Base-by-base conservation (phyloP, 306 rosid genomes). In the Begonia peltatifolia region DNA sequence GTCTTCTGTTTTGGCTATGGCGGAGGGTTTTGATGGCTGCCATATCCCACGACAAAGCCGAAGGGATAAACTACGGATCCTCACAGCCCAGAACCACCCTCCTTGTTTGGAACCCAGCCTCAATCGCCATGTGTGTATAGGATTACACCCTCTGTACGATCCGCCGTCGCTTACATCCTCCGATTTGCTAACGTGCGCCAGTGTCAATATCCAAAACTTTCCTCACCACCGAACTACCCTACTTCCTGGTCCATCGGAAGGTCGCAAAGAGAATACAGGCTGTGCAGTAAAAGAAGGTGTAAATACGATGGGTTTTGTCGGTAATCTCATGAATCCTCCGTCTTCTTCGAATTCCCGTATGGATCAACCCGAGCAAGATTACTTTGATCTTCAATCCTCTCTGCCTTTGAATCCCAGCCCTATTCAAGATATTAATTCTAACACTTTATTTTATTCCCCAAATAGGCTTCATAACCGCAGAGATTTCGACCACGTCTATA, bases 41-140 rank as follows among this genome's bases (percentile, higher is more conserved):
- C 95, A 87, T 72, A 79, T 80, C 47, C 94, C 95, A 8, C 95
- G 80, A 13, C 89, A 83, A 64, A 87, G 94, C 59, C 58, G 95
- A 57, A 69, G 95, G 70, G 89, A 83, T 44, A 87, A 83, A 67
- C 94, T 87, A 11, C 60, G 95, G 57, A 68, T 69, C 8, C 43
- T 84, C 5, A 25, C 52, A 0, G 47, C 56, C 51, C 71, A 60
- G 52, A 49, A 56, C 49, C 56, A 66, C 38, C 70, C 61, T 35
- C 9, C 38, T 30, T 30, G 38, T 30, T 54, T 68, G 5, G 68
- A 42, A 15, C 55, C 52, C 71, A 72, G 46, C 18, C 50, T 20
- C 14, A 38, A 59, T 53, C 43, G 16, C 2, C 38, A 30, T 30
- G 9, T 30, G 38, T 7, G 6, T 7, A 9, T 3, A 30, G 38